Conservation (phyloP, 2,329 filamentous ascomycete genomes). For the Cladorrhinum sp. region DNA sequence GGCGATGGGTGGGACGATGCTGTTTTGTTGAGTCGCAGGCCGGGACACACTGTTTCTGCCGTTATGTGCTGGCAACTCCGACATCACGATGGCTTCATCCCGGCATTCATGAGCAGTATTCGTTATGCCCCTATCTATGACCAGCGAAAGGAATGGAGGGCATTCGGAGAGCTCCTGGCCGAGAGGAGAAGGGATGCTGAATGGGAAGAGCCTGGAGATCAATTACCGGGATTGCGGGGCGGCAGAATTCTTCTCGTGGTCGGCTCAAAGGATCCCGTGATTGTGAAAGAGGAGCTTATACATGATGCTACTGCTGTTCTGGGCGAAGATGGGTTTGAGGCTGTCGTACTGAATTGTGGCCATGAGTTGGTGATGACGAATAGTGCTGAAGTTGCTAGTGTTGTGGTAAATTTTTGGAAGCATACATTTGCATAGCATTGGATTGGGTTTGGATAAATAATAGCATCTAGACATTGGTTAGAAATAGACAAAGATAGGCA, state of each 20-base stretch:
- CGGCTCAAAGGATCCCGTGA: slow-evolving; percentile 64
- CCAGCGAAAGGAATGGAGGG: slow-evolving; percentile 60
- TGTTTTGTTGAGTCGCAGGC: slow-evolving; percentile 49
- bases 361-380: slow-evolving; percentile 68
- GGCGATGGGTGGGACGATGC: slow-evolving; percentile 44
- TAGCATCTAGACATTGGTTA: background rate
- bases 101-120: slow-evolving; percentile 69
- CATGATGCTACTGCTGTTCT: slow-evolving; percentile 59
- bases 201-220: slow-evolving; percentile 30
- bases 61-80: slow-evolving; percentile 69
- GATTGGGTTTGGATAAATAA: background rate
- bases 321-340: slow-evolving; percentile 54
- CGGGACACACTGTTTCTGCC: slow-evolving; percentile 55
- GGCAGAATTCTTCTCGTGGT: slow-evolving; percentile 63
- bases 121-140: slow-evolving; percentile 66
- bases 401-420: slow-evolving; percentile 36
- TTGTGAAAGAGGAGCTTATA: slow-evolving; percentile 61
- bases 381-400: slow-evolving; percentile 54
- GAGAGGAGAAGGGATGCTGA: slow-evolving; percentile 35
- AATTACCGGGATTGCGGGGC: slow-evolving; percentile 35
- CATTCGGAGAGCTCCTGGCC: slow-evolving; percentile 50
- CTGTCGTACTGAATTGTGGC: slow-evolving; percentile 58
- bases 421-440: background rate
- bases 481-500: background rate
- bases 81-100: slow-evolving; percentile 64